These are phyloP conservation scores for Pseudocercospora macadamiae DNA, from an alignment of 2,329 filamentous ascomycete species.

Conservation along the genomic window DNA sequence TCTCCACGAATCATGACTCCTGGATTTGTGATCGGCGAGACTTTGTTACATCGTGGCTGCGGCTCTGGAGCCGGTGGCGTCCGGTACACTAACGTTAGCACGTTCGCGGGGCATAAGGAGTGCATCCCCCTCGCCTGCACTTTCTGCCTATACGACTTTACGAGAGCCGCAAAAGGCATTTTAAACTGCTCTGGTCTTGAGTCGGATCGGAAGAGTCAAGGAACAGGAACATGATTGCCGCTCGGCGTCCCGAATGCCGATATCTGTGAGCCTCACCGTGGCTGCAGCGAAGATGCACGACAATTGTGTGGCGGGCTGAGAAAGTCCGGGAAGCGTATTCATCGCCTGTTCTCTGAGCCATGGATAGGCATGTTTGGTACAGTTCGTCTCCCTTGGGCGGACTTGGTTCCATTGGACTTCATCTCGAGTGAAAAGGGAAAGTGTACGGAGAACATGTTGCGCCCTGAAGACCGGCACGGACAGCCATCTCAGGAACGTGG, in stretches of 20 bases:
- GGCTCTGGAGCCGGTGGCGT: neutral
- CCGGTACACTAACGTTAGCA: neutral
- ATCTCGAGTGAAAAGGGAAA: too few species aligned
- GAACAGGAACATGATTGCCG: neutral
- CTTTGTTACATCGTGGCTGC: neutral
- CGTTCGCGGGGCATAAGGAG: neutral
- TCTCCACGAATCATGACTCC: neutral
- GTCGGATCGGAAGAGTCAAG: neutral
- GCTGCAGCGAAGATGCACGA: too few species aligned
- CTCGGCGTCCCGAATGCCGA: neutral
- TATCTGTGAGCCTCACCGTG: neutral
- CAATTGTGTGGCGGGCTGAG: too few species aligned
- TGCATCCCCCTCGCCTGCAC: neutral
- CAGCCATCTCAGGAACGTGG: too few species aligned
- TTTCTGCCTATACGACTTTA: neutral
- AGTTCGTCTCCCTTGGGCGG: too few species aligned
- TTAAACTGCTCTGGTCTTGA: neutral
- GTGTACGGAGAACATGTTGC: too few species aligned
- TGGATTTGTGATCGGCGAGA: neutral
- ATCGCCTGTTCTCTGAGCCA: too few species aligned
- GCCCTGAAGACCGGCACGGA: too few species aligned
- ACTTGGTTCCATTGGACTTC: too few species aligned
- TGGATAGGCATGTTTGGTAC: too few species aligned
- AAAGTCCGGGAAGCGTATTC: too few species aligned
- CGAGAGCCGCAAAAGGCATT: neutral